Base-by-base conservation (phyloP, 768 basidiomycete species). In the Boletus huronensis region DNA sequence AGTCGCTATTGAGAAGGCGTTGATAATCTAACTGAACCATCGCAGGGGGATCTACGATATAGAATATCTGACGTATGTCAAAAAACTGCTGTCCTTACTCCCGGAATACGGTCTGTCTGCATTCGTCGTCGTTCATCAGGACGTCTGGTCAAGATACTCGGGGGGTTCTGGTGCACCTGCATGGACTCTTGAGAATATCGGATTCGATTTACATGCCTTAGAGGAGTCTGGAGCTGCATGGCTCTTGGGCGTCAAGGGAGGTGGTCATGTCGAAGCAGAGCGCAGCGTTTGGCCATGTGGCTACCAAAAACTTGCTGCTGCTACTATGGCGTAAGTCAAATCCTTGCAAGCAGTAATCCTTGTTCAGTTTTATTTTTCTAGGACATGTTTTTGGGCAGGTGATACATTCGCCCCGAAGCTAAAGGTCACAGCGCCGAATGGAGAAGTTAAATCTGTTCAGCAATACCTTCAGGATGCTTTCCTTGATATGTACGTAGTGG, bases 161-260 rank as follows among this genome's bases (percentile, higher is more conserved):
- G 96, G 96, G 8, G 96, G 96, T 41, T 96, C 93, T 1, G 96
- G 97, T 2, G 95, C 96, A 0, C 97, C 97, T 1, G 93, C 90
- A 4, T 99, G 97, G 96, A 97, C 94, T 1, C 75, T 98, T 1
- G 87, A 92, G 55, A 70, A 81, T 10, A 87, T 85, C 8, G 97
- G 96, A 0, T 93, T 98, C 58, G 90, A 96, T 65, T 73, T 97
- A 3, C 74, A 81, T 40, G 81, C 82, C 1, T 74, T 98, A 3
- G 93, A 95, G 58, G 82, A 87, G 52, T 83, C 87, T 0, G 90
- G 87, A 0, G 90, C 93, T 0, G 96, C 93, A 0, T 98, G 95
- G 85, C 72, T 96, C 0, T 75, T 79, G 38, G 94, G 93, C 1
- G 83, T 93, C 31, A 81, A 81, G 55, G 84, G 87, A 46, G 85